Evolutionary conservation across 1,139 yeast species (phyloP).

Genomic region (Candida anutae): DNA sequence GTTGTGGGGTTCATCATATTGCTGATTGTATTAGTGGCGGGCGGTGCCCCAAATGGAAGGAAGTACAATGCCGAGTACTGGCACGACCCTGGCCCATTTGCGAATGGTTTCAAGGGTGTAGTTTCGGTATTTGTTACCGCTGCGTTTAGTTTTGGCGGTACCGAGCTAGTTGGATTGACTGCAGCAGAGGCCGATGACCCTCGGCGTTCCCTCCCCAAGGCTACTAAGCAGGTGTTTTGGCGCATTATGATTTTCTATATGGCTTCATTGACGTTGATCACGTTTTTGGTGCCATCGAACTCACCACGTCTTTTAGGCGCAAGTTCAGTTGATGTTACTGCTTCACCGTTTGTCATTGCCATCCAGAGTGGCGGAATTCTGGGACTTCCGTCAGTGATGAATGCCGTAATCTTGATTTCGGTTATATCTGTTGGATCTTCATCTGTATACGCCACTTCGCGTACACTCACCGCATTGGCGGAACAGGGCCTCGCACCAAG

Average conservation of each 20-base stretch:
- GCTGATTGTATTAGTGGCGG: conserved; percentile 23
- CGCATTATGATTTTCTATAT: conserved; percentile 27
- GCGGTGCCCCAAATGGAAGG: conserved; percentile 23
- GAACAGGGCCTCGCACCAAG: conserved; percentile 20
- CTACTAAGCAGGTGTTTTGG: conserved; percentile 31
- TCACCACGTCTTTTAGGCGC: conserved; percentile 25
- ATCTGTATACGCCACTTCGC: conserved; percentile 19
- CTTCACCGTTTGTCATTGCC: conserved; percentile 53
- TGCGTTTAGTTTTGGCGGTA: conserved; percentile 17
- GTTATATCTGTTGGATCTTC: conserved; percentile 44
- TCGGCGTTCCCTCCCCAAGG: conserved; percentile 14
- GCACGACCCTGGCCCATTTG: conserved; percentile 27
- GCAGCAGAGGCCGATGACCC: conserved; percentile 16
- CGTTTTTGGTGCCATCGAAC: conserved; percentile 27
- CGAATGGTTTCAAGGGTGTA: conserved; percentile 37
- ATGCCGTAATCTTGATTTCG: conserved; percentile 63
- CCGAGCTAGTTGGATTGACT: conserved; percentile 19
- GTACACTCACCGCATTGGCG: conserved; percentile 19
- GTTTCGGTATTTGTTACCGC: conserved; percentile 35
- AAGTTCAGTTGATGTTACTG: conserved; percentile 37
- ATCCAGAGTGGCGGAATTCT: conserved; percentile 48
- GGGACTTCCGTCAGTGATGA: conserved; percentile 63
- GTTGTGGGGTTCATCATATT: conserved; percentile 25
- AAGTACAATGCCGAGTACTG: conserved; percentile 20
- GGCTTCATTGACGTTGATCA: conserved; percentile 23